phyloP scores from a whole-genome alignment of 306 rosid species.

The Cucurbita pepo region DNA sequence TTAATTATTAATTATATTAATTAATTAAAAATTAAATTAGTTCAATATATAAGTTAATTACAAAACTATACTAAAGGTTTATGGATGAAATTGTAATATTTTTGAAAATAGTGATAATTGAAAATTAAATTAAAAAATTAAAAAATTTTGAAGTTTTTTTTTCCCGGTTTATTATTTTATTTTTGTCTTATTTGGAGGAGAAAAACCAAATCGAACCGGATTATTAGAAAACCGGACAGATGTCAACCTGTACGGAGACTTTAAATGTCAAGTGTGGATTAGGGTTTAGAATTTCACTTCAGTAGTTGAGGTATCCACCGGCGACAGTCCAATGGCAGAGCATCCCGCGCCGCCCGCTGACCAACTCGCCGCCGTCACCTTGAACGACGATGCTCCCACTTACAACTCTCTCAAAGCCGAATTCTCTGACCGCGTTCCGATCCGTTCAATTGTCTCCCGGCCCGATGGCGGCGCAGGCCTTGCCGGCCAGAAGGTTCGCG shows the following conservation, averaged over 20 bases:
- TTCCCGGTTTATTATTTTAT: too few species aligned
- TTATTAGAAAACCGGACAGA: neutral
- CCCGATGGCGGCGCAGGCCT: slow-evolving; percentile 69
- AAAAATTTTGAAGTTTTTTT: too few species aligned
- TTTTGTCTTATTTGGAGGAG: too few species aligned
- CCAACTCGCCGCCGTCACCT: slow-evolving; percentile 28
- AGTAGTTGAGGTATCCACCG: neutral
- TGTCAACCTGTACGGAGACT: neutral
- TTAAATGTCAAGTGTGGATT: neutral
- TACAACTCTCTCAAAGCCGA: slow-evolving; percentile 18
- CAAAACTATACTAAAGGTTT: too few species aligned
- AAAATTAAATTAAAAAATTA: too few species aligned
- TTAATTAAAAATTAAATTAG: too few species aligned
- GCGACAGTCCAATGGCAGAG: slow-evolving; percentile 29
- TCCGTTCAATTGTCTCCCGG: slow-evolving; percentile 44
- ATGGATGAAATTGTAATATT: too few species aligned
- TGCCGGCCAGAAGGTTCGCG: slow-evolving; percentile 37
- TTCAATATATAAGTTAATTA: too few species aligned
- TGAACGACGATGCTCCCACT: slow-evolving; percentile 4
- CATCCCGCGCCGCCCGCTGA: slow-evolving; percentile 22
- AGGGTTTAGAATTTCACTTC: neutral
- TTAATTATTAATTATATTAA: too few species aligned
- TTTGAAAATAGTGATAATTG: too few species aligned
- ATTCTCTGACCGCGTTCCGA: slow-evolving; percentile 75
- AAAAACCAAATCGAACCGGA: neutral